A percentile compares a stretch with the other conserved stretches of the same genome.
phyloP scores from a whole-genome alignment of 176 grass and related monocot species.

The Sorghum bicolor region Sorghum_bicolor_NCBIv3 NC_012877.2:57302501-57303000 shows the following conservation, averaged over 20 bases:
- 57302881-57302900: slow-evolving; percentile 16
- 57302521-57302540: slow-evolving; percentile 16
- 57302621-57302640: neutral
- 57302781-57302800: slow-evolving; percentile 44
- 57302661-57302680: slow-evolving; percentile 6
- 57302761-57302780: slow-evolving; percentile 34
- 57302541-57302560: slow-evolving; percentile 1
- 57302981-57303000: slow-evolving; percentile 17
- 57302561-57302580: neutral
- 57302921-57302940: slow-evolving; percentile 13
- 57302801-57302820: slow-evolving; percentile 49
- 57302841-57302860: slow-evolving; percentile 19
- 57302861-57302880: slow-evolving; percentile 13
- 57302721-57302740: neutral
- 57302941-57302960: neutral
- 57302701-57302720: slow-evolving; percentile 5
- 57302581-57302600: slow-evolving; percentile 11
- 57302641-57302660: slow-evolving; percentile 17
- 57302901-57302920: slow-evolving; percentile 1
- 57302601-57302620: slow-evolving; percentile 31
- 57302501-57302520: slow-evolving; percentile 3
- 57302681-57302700: slow-evolving; percentile 1
- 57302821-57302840: neutral
- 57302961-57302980: neutral
- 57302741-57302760: slow-evolving; percentile 16